Evolutionary conservation across 805 yeast genomes (phyloP).

Genomic region (Starmerella apis): DNA sequence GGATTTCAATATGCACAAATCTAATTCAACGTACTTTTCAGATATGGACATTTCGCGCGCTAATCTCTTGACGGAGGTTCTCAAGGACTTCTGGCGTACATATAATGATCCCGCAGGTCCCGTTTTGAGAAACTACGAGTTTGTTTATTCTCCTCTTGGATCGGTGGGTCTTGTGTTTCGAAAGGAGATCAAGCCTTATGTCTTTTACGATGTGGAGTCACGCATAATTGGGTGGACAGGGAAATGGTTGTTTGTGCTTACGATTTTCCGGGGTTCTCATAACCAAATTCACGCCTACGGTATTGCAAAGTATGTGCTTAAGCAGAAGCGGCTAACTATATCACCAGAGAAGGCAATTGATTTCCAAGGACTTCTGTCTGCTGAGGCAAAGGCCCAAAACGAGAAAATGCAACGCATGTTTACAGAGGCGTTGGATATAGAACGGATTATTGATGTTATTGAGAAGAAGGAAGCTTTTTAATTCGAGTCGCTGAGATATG

Average conservation of each 20-base stretch:
- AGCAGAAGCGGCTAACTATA: constrained; percentile 66
- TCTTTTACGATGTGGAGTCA: constrained; percentile 44
- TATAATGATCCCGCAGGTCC: constrained; percentile 32
- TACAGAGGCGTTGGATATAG: constrained; percentile 21
- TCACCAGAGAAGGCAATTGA: constrained; percentile 51
- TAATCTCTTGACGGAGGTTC: constrained; percentile 44
- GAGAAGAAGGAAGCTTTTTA: background rate
- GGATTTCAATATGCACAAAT: constrained; percentile 79
- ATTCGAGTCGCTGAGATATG: too few relatives aligned
- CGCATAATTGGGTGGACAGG: constrained; percentile 71
- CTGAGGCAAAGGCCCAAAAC: constrained; percentile 36
- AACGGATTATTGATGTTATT: constrained; percentile 18
- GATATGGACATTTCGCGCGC: constrained; percentile 76
- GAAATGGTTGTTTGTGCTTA: constrained; percentile 70
- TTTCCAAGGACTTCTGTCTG: constrained; percentile 46
- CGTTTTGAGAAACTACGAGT: constrained; percentile 27
- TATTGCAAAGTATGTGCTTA: constrained; percentile 71
- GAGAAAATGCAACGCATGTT: constrained; percentile 18
- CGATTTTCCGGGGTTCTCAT: constrained; percentile 41
- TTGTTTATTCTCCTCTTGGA: constrained; percentile 70
- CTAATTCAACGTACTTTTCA: constrained; percentile 71
- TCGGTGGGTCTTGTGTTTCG: constrained; percentile 56
- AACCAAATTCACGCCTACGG: constrained; percentile 43
- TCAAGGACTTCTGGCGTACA: constrained; percentile 46
- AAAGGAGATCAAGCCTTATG: constrained; percentile 62